A percentile compares a stretch with the other conserved stretches of the same genome.
These are phyloP conservation scores for Excoecaria agallocha DNA, from an alignment of 345 rosid genomes.

Conservation along the genomic window DNA sequence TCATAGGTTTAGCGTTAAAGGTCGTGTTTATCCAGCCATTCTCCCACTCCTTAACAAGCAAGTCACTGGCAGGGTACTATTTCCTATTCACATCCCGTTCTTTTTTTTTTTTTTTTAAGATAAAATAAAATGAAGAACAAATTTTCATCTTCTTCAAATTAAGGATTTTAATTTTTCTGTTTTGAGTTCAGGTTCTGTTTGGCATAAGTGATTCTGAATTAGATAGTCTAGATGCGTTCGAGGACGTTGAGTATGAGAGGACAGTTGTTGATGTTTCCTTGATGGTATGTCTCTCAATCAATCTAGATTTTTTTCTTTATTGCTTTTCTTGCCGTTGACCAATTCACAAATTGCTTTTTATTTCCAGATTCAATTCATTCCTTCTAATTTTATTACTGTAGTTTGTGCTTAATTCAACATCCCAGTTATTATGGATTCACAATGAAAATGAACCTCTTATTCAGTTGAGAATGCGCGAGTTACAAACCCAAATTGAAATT, in stretches of 20 bases:
- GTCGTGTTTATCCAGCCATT: constrained; percentile 87
- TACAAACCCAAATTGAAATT: no score
- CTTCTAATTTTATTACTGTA: background rate
- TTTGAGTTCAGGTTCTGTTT: constrained; percentile 48
- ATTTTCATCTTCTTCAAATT: background rate
- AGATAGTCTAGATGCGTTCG: constrained; percentile 57
- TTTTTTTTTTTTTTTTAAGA: no score
- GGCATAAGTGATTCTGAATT: constrained; percentile 68
- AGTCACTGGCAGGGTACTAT: constrained; percentile 66
- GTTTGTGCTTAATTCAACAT: background rate
- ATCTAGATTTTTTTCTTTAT: background rate
- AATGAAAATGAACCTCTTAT: no score
- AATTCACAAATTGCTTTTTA: background rate
- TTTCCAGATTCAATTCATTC: background rate
- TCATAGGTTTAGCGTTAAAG: constrained; percentile 78
- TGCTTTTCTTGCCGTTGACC: background rate
- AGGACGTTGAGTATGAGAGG: constrained; percentile 78
- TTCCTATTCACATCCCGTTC: background rate
- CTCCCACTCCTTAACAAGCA: constrained; percentile 44
- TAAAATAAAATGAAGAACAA: background rate
- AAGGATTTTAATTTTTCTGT: background rate
- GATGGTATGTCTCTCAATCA: constrained; percentile 31
- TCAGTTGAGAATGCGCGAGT: no score
- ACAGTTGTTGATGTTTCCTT: constrained; percentile 50
- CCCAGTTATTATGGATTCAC: background rate